A percentile compares a stretch with the other conserved stretches of the same genome.
These are phyloP conservation scores for Candida boleticola DNA, from an alignment of 805 yeast genomes.

Conservation along the genomic window DNA sequence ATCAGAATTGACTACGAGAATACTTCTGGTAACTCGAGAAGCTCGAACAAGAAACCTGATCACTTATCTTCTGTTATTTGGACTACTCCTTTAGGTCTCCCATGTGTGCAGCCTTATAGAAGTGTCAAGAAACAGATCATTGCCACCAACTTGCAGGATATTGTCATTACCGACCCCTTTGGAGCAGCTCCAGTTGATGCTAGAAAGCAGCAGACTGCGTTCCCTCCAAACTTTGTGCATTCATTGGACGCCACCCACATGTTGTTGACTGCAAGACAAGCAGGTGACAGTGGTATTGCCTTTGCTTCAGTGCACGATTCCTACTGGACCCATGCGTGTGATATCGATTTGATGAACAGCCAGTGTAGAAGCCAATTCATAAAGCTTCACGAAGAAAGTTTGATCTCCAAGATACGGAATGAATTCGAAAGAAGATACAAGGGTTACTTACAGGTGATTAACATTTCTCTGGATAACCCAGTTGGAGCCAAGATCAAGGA, in stretches of 20 bases:
- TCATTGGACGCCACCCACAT: conserved; percentile 96
- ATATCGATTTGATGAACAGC: conserved; percentile 68
- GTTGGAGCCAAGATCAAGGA: conserved; percentile 49
- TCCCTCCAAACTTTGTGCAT: conserved; percentile 94
- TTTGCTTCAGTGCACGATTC: conserved; percentile 98
- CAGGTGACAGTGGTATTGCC: conserved; percentile 60
- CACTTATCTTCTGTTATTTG: conserved; percentile 89
- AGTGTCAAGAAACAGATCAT: conserved; percentile 62
- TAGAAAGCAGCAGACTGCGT: conserved; percentile 86
- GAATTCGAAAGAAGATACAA: conserved; percentile 83
- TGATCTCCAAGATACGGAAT: conserved; percentile 64
- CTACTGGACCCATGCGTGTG: conserved; percentile 95
- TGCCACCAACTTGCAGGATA: conserved; percentile 81
- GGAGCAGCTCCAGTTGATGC: conserved; percentile 78
- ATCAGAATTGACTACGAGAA: conserved; percentile 64
- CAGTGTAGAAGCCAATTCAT: conserved; percentile 78
- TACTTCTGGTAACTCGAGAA: conserved; percentile 19
- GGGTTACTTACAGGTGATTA: conserved; percentile 61
- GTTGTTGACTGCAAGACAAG: conserved; percentile 82
- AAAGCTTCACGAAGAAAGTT: conserved; percentile 67
- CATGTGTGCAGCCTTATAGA: conserved; percentile 96
- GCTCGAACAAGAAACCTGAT: conserved; percentile 51
- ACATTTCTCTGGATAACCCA: conserved; percentile 50
- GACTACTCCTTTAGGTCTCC: conserved; percentile 95
- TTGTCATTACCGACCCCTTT: conserved; percentile 87